Base-by-base conservation (phyloP, 768 basidiomycete genomes). In the Krasilnikovozyma curviuscula region DNA sequence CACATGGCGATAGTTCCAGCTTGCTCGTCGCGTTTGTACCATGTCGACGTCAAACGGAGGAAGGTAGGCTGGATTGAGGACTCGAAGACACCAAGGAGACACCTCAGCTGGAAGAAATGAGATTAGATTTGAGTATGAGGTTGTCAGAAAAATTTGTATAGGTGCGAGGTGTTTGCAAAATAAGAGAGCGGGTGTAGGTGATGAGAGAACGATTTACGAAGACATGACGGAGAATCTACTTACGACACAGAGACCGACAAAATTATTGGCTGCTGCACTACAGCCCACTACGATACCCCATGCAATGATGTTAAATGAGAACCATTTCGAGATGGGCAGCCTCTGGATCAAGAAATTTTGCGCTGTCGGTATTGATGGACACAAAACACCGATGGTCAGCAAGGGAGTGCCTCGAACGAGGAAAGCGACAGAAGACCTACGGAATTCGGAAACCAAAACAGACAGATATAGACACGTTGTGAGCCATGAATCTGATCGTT, bases 321-420 rank as follows among this genome's bases (percentile, higher is more conserved):
- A 58, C 63, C 61, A 62, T 50, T 60, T 61, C 30, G 61, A 59
- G 44, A 62, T 56, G 18, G 63, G 44, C 18, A 44, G 60, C 3
- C 68, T 63, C 53, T 73, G 72, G 31, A 73, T 63, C n/a, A 73
- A 58, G 5, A 68, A 61, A 53, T 72, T 73, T 5, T 70, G 68
- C 0, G 71, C 71, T n/a, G n/a, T n/a, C n/a, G n/a, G n/a, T n/a
- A n/a, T n/a, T n/a, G n/a, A n/a, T n/a, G n/a, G n/a, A n/a, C n/a
- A n/a, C n/a, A n/a, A n/a, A n/a, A n/a, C n/a, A n/a, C n/a, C n/a
- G n/a, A n/a, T n/a, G n/a, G n/a, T n/a, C n/a, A n/a, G n/a, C n/a
- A n/a, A n/a, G n/a, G n/a, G n/a, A n/a, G n/a, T n/a, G n/a, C n/a
- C n/a, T n/a, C n/a, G n/a, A n/a, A n/a, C n/a, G n/a, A n/a, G n/a